phyloP scores from a whole-genome alignment of 2,329 filamentous ascomycete genomes.

The Thielaviopsis populi region DNA sequence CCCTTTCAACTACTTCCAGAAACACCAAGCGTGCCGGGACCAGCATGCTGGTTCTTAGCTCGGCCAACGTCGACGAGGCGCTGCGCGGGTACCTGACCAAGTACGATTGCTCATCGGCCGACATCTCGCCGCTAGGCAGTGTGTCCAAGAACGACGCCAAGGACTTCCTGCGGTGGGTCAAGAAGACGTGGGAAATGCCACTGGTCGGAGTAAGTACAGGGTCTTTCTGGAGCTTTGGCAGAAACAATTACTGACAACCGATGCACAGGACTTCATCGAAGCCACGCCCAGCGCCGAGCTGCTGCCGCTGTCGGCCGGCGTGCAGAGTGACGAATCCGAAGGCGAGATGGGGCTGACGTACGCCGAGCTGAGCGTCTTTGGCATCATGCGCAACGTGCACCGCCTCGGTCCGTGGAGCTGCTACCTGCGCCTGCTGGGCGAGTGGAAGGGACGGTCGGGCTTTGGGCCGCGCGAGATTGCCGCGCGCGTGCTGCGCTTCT shows the following conservation, averaged over 20 bases:
- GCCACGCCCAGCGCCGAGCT: conserved; percentile 42
- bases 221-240: not conserved
- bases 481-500: conserved; percentile 31
- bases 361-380: conserved; percentile 27
- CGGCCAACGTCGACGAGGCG: conserved; percentile 42
- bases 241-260: not conserved
- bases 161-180: conserved; percentile 45
- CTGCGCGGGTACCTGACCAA: conserved; percentile 37
- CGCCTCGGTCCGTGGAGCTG: conserved; percentile 29
- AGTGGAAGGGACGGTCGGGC: conserved; percentile 25
- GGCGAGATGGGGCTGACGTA: conserved; percentile 32
- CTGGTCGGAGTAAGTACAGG: conserved; percentile 33
- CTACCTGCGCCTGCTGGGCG: conserved; percentile 27
- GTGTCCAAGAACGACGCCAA: conserved; percentile 49
- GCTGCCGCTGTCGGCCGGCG: conserved; percentile 27
- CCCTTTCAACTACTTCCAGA: conserved; percentile 44
- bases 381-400: conserved; percentile 27
- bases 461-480: conserved; percentile 26
- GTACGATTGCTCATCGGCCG: conserved; percentile 26
- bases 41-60: conserved; percentile 46
- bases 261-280: conserved; percentile 38
- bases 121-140: conserved; percentile 42
- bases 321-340: conserved; percentile 28
- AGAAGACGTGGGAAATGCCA: conserved; percentile 41
- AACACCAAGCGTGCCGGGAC: conserved; percentile 35